Conservation (phyloP, 2,329 filamentous ascomycete species). For the Neofusicoccum sp. region DNA sequence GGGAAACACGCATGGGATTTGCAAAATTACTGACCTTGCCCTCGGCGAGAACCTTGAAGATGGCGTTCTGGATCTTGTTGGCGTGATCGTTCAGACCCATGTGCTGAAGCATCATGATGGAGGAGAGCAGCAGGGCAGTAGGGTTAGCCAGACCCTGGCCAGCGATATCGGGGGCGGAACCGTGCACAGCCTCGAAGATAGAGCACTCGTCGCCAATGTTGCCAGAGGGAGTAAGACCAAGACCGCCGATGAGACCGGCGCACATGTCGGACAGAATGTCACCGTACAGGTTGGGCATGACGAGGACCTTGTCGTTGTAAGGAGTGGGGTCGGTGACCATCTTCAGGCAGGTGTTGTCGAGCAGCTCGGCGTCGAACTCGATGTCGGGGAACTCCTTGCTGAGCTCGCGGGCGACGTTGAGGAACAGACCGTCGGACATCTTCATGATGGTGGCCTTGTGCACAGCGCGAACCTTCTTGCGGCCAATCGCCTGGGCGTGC, state of each 20-base stretch:
- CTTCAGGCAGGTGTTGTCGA: slow-evolving; percentile 99
- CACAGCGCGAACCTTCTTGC: slow-evolving; percentile 94
- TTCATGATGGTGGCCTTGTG: slow-evolving; percentile 99
- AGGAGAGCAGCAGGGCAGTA: slow-evolving; percentile 89
- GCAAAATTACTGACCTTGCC: slow-evolving; percentile 68
- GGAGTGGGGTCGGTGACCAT: slow-evolving; percentile 95
- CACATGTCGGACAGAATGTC: slow-evolving; percentile 99
- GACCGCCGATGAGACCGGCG: slow-evolving; percentile 95
- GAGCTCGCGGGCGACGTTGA: slow-evolving; percentile 81
- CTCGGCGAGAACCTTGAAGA: slow-evolving; percentile 92
- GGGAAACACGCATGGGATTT: not conserved
- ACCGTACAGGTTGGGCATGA: slow-evolving; percentile 97
- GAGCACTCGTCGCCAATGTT: slow-evolving; percentile 99
- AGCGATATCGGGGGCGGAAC: slow-evolving; percentile 93
- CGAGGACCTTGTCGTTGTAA: slow-evolving; percentile 99
- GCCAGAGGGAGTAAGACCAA: slow-evolving; percentile 94
- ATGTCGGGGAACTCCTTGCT: slow-evolving; percentile 95
- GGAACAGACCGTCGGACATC: slow-evolving; percentile 98
- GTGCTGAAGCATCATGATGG: slow-evolving; percentile 99
- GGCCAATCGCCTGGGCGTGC: slow-evolving; percentile 89
- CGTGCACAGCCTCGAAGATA: slow-evolving; percentile 99
- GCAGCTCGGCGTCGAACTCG: slow-evolving; percentile 95
- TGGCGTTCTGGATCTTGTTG: slow-evolving; percentile 85
- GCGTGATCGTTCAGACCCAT: slow-evolving; percentile 90
- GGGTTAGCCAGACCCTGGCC: slow-evolving; percentile 97